Evolutionary conservation across 176 grass and related monocot species (phyloP), one percentile per base, ranked within the genome.

Genomic region (Carex scoparia): DNA sequence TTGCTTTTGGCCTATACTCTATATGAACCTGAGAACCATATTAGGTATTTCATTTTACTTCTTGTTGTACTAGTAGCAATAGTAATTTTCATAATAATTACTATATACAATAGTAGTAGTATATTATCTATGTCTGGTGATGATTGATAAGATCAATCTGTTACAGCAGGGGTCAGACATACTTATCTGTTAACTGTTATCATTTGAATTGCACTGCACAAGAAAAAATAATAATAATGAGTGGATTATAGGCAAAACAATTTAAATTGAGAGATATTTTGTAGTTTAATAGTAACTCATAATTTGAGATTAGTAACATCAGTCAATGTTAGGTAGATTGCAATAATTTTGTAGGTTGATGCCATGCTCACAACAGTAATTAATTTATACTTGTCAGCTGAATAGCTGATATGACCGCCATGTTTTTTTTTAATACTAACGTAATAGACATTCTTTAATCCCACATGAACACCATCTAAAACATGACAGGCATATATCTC

Each of bases 271-370:
- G 31, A 67, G 19, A 69, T 69, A 18, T 69, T 15, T 40, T 3
- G 31, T 65, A 31, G 9, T 30, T 67, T 46, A 48, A 7, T 72
- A 55, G 27, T 30, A 75, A 16, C 35, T 19, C 14, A 12, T 69
- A 38, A n/a, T 44, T 3, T 46, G 7, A 42, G 7, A 71, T 46
- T 78, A 32, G 49, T 55, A 77, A 77, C 49, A 57, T 27, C 23
- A 12, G 27, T 56, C 72, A 78, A 56, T 78, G 51, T 78, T 78
- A 16, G 48, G 27, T 54, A 4, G 74, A 46, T 70, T 0, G 67
- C 32, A 70, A 70, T 42, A 70, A 70, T 70, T 42, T 70, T 70
- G 35, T 23, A 48, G 69, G 69, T 72, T 46, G 69, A 72, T 72
- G 40, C 38, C 15, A 33, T 32, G 74, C 74, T 78, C 74, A 57